phyloP scores from a whole-genome alignment of 495 filamentous ascomycete species.

The Penicillium parvum region DNA sequence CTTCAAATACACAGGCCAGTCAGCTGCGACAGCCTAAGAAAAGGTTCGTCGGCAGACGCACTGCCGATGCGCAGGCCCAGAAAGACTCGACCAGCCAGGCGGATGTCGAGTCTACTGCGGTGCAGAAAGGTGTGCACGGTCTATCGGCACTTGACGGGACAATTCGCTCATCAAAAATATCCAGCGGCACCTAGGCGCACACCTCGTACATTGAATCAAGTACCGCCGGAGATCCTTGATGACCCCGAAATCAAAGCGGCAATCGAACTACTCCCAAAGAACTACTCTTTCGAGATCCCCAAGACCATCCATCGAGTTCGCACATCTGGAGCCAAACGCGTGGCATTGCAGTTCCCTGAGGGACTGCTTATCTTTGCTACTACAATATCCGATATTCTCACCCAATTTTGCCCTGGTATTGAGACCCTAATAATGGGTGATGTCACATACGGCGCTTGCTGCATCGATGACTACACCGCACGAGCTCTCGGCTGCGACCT shows the following conservation, averaged over 20 bases:
- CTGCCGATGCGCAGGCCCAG: slow-evolving; percentile 51
- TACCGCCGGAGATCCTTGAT: slow-evolving; percentile 79
- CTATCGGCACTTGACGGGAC: not conserved
- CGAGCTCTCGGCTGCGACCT: slow-evolving; percentile 91
- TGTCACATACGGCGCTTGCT: slow-evolving; percentile 97
- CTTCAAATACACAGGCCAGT: slow-evolving; percentile 3
- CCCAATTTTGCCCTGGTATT: slow-evolving; percentile 84
- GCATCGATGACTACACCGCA: slow-evolving; percentile 97
- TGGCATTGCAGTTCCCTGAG: slow-evolving; percentile 95
- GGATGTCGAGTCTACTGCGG: slow-evolving; percentile 59
- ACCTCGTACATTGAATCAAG: slow-evolving; percentile 77
- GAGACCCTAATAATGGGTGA: slow-evolving; percentile 98
- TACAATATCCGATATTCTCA: slow-evolving; percentile 95
- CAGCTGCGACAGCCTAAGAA: slow-evolving; percentile 59
- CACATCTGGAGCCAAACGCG: slow-evolving; percentile 64
- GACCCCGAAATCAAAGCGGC: slow-evolving; percentile 87
- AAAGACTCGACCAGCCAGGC: slow-evolving; percentile 38
- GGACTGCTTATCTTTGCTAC: slow-evolving; percentile 94
- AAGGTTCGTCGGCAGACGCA: slow-evolving; percentile 71
- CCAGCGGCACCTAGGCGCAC: slow-evolving; percentile 57
- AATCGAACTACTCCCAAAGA: slow-evolving; percentile 78
- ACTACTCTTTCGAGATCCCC: slow-evolving; percentile 97
- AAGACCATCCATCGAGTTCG: slow-evolving; percentile 97
- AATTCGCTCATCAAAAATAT: not conserved
- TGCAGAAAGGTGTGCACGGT: slow-evolving; percentile 36